phyloP scores from a whole-genome alignment of 1,139 yeast species.

The Ashbya aceris region DNA sequence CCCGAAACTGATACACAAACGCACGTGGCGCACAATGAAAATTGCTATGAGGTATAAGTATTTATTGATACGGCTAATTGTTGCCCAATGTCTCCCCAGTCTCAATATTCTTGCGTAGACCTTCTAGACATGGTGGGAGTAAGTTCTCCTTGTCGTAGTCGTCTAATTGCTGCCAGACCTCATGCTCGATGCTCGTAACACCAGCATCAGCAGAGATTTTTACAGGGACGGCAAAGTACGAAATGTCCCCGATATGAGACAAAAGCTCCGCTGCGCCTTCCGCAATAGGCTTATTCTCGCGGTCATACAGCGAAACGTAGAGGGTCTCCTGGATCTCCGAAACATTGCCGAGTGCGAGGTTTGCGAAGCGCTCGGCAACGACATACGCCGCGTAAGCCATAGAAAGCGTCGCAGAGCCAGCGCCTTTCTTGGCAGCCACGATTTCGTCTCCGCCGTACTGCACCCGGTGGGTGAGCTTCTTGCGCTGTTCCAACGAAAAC shows the following conservation, averaged over 20 bases:
- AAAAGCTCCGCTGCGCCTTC: constrained; percentile 19
- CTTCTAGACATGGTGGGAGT: constrained; percentile 21
- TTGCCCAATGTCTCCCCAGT: constrained; percentile 9
- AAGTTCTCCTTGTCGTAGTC: constrained; percentile 36
- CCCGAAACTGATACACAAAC: no score
- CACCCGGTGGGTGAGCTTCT: constrained; percentile 71
- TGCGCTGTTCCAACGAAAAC: constrained; percentile 46
- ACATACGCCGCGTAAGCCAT: constrained; percentile 96
- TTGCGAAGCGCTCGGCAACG: constrained; percentile 54
- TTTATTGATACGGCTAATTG: no score
- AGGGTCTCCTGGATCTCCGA: constrained; percentile 16
- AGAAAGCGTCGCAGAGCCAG: constrained; percentile 89
- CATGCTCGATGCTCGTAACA: constrained; percentile 43
- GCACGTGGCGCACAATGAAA: no score
- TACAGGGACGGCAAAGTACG: constrained; percentile 59
- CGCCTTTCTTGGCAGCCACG: constrained; percentile 89
- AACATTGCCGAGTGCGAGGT: constrained; percentile 34
- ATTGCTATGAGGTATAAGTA: no score
- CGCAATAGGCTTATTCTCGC: constrained; percentile 33
- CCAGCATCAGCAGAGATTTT: constrained; percentile 46
- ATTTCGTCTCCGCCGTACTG: constrained; percentile 98
- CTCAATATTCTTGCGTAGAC: constrained; percentile 17
- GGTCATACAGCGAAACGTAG: constrained; percentile 18
- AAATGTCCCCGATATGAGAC: constrained; percentile 31
- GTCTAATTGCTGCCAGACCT: constrained; percentile 44